Conservation (phyloP, 768 basidiomycete genomes). For the Panaeolus papilionaceus region DNA sequence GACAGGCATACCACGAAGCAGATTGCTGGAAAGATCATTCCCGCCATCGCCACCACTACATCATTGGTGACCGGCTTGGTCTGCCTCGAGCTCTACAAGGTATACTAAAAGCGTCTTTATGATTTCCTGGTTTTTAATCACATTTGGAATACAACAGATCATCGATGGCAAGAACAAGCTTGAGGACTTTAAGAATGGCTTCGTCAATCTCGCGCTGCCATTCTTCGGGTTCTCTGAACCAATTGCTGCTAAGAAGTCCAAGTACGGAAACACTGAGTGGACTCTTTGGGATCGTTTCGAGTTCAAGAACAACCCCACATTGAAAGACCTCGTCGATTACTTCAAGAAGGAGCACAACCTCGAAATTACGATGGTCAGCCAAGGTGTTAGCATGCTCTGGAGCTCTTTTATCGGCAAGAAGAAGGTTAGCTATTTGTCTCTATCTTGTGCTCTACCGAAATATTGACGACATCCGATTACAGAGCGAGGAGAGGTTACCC, state of each 20-base stretch:
- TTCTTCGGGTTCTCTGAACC: slow-evolving; percentile 99
- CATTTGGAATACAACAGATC: slow-evolving; percentile 55
- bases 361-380: slow-evolving; percentile 93
- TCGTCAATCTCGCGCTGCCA: slow-evolving; percentile 95
- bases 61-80: slow-evolving; percentile 95
- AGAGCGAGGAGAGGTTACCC: slow-evolving; percentile 87
- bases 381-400: slow-evolving; percentile 98
- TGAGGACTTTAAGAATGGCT: slow-evolving; percentile 98
- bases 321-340: slow-evolving; percentile 83
- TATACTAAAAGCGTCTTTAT: slow-evolving; percentile 31
- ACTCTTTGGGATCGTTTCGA: slow-evolving; percentile 98
- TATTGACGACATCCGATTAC: slow-evolving; percentile 11
- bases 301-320: slow-evolving; percentile 87
- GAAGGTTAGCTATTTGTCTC: slow-evolving; percentile 66
- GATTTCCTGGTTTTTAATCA: background rate
- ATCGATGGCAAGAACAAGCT: slow-evolving; percentile 95
- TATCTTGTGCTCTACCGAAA: slow-evolving; percentile 8
- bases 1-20: slow-evolving; percentile 95
- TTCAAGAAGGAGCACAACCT: slow-evolving; percentile 88
- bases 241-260: slow-evolving; percentile 85
- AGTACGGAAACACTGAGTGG: slow-evolving; percentile 91
- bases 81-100: slow-evolving; percentile 97
- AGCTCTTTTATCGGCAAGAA: slow-evolving; percentile 91
- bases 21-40: slow-evolving; percentile 99
- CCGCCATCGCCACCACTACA: slow-evolving; percentile 98